phyloP scores from a whole-genome alignment of 1,139 yeast species.

The Pichia sp. region DNA sequence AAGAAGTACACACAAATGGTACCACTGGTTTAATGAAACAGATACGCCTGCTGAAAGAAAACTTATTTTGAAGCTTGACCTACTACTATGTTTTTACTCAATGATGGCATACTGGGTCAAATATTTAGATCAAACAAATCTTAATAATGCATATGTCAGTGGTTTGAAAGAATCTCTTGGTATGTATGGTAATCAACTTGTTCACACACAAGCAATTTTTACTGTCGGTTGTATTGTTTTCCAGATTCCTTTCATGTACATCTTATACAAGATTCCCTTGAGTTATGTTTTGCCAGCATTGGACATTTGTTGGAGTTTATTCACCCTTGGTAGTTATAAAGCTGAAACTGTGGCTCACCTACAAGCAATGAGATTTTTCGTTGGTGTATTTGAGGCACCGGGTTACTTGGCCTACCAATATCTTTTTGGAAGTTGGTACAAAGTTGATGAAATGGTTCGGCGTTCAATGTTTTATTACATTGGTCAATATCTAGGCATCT shows the following conservation, averaged over 20 bases:
- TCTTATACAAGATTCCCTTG: conserved; percentile 36
- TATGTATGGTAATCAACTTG: conserved; percentile 61
- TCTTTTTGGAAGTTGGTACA: conserved; percentile 55
- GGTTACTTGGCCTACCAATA: conserved; percentile 53
- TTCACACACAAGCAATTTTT: conserved; percentile 43
- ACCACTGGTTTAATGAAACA: conserved; percentile 13
- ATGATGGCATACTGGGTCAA: conserved; percentile 39
- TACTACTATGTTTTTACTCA: conserved; percentile 45
- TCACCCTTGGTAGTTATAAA: conserved; percentile 48
- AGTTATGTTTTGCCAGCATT: conserved; percentile 35
- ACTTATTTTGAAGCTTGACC: conserved; percentile 53
- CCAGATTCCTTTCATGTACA: conserved; percentile 39
- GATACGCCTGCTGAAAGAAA: conserved; percentile 28
- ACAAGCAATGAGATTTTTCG: conserved; percentile 47
- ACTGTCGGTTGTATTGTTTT: conserved; percentile 47
- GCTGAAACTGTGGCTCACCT: conserved; percentile 33
- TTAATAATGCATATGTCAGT: conserved; percentile 63
- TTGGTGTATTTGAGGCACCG: conserved; percentile 58
- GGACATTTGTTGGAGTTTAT: conserved; percentile 49
- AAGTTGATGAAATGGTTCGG: conserved; percentile 33
- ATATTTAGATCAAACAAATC: conserved; percentile 52
- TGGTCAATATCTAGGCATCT: conserved; percentile 33
- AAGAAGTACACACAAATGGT: conserved; percentile 7
- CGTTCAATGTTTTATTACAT: conserved; percentile 23
- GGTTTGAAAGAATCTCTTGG: conserved; percentile 51